Evolutionary conservation across 495 filamentous ascomycete genomes (phyloP), one percentile per base, ranked within the genome.

Genomic region (Penicillium bovifimosum): DNA sequence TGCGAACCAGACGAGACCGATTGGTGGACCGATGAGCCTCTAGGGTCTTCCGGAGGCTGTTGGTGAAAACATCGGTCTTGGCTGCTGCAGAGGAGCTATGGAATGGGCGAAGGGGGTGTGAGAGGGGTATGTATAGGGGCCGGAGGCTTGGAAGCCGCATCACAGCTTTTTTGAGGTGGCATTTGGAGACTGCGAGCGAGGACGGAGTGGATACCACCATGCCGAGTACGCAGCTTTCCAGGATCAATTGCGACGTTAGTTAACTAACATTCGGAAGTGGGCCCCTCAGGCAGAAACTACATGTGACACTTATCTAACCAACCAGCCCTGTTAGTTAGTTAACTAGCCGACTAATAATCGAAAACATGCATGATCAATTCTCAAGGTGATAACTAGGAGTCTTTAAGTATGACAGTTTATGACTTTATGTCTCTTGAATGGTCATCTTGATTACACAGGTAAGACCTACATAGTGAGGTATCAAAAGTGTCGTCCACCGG

Each of bases 21-120:
- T 82, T 82, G 10, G 65, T 59, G 7, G 56, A 58, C 33, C 78
- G 77, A 57, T 82, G 79, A 17, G 76, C 76, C 48, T 77, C 72
- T 38, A 82, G 67, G 3, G 80, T 82, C 46, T 70, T 71, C 29
- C 57, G 55, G 31, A 75, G 70, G 38, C 62, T 73, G 39, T 70
- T 64, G 41, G 65, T 50, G 49, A 67, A 68, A 31, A 75, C 59
- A 32, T 60, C 56, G n/a, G 48, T 59, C 41, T 60, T 64, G 45
- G 26, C 24, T 31, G 36, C 34, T 2, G 41, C 26, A 29, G 33
- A 6, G 20, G 62, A 32, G 50, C 47, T 39, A 32, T 55, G 62
- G 45, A 61, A 41, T 39, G 40, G 32, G 24, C 56, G 61, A 47
- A 52, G 34, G 16, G 49, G 52, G 38, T 59, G 57, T 38, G 41